These are phyloP conservation scores for Phylloporus rhodoxanthus DNA, from an alignment of 768 basidiomycete genomes.

Conservation along the genomic window DNA sequence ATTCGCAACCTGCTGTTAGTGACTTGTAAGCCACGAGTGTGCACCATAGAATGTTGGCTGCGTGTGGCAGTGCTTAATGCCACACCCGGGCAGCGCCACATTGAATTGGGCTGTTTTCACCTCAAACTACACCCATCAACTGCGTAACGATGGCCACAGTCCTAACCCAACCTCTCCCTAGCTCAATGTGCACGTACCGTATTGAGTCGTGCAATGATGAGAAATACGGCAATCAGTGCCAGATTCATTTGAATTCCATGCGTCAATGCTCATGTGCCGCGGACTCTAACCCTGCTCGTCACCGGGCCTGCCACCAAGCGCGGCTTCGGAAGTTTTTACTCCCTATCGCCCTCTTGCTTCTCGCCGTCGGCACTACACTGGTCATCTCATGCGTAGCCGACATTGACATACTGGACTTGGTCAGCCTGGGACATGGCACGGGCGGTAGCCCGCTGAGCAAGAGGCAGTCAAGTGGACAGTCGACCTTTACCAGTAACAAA, in stretches of 20 bases:
- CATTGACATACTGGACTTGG: slow-evolving; percentile 17
- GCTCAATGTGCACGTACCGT: slow-evolving; percentile 18
- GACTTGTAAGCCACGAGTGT: too few species aligned
- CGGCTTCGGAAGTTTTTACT: slow-evolving; percentile 32
- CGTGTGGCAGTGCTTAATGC: background rate
- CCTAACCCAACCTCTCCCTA: slow-evolving; percentile 25
- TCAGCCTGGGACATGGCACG: slow-evolving; percentile 24
- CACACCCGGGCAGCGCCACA: background rate
- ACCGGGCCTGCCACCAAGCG: slow-evolving; percentile 30
- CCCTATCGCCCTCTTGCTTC: slow-evolving; percentile 30
- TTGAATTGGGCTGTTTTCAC: slow-evolving; percentile 12
- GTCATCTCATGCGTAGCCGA: slow-evolving; percentile 30
- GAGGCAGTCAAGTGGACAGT: slow-evolving; percentile 22
- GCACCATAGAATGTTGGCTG: background rate
- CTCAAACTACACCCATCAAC: slow-evolving; percentile 5
- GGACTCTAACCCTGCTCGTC: slow-evolving; percentile 17
- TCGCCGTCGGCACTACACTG: slow-evolving; percentile 29
- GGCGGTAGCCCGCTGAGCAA: slow-evolving; percentile 26
- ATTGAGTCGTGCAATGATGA: slow-evolving; percentile 8
- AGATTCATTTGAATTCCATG: slow-evolving; percentile 16
- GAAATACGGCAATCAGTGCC: slow-evolving; percentile 21
- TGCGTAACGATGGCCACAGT: slow-evolving; percentile 21
- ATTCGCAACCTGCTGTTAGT: background rate
- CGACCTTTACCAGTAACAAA: slow-evolving; percentile 38
- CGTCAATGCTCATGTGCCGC: slow-evolving; percentile 18